Conservation (phyloP, 129 eudicot genomes). For the Silybum marianum region DNA sequence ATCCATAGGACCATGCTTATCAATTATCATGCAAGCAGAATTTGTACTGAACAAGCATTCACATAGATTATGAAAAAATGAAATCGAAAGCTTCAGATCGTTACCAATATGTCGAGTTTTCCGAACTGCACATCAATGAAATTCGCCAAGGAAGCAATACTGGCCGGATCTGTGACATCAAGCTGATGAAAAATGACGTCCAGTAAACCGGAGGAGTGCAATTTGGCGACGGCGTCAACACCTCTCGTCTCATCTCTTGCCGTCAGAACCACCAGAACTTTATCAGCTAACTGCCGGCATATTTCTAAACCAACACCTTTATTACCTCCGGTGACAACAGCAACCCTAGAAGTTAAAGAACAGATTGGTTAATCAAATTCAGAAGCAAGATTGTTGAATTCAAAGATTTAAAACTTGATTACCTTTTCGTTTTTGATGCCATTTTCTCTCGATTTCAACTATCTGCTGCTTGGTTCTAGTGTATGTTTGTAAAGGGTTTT, state of each 20-base stretch:
- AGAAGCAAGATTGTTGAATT: background rate
- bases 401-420: background rate
- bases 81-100: background rate
- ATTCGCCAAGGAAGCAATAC: conserved; percentile 27
- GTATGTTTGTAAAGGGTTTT: background rate
- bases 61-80: background rate
- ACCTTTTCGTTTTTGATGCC: conserved; percentile 20
- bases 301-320: conserved; percentile 50
- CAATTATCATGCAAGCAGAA: background rate
- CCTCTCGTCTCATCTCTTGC: conserved; percentile 35
- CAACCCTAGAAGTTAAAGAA: conserved; percentile 19
- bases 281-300: conserved; percentile 38
- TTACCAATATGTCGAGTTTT: conserved; percentile 37
- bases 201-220: conserved; percentile 22
- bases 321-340: conserved; percentile 49
- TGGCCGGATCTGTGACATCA: conserved; percentile 29
- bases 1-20: background rate
- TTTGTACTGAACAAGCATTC: background rate
- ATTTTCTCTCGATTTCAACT: background rate
- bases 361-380: background rate
- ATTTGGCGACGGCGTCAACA: conserved; percentile 24
- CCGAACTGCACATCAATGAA: conserved; percentile 26
- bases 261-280: conserved; percentile 26
- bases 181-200: conserved; percentile 37
- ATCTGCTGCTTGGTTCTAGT: background rate